Percentiles rank a stretch among this genome's conserved stretches.
These are phyloP conservation scores for Brassica nigra DNA, from an alignment of 345 rosid species.

Conservation along the genomic window DNA sequence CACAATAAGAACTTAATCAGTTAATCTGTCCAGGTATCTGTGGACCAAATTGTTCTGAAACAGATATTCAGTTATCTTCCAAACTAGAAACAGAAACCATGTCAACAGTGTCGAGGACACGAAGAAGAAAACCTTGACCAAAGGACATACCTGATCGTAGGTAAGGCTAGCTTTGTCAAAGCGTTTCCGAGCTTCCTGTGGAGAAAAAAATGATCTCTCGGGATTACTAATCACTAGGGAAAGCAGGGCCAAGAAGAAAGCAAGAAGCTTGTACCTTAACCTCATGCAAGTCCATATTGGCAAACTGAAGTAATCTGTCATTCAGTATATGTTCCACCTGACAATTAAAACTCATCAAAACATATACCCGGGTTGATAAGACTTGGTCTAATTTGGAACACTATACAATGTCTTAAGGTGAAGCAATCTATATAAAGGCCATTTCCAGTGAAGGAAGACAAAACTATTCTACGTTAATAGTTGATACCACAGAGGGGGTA, in stretches of 20 bases:
- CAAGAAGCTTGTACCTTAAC: slow-evolving; percentile 73
- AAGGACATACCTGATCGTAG: slow-evolving; percentile 78
- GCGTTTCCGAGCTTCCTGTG: slow-evolving; percentile 93
- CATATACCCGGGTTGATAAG: not conserved
- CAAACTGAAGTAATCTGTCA: slow-evolving; percentile 90
- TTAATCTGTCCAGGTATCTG: not conserved
- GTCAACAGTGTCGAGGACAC: not conserved
- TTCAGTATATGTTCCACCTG: slow-evolving; percentile 96
- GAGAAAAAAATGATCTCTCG: slow-evolving; percentile 40
- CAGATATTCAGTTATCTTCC: slow-evolving; percentile 6
- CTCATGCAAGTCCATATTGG: slow-evolving; percentile 80
- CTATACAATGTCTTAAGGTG: not conserved
- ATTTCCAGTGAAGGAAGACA: not conserved
- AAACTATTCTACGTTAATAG: not conserved
- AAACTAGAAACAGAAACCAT: slow-evolving; percentile 12
- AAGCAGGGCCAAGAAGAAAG: slow-evolving; percentile 13
- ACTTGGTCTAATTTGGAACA: not conserved
- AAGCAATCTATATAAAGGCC: slow-evolving; percentile 3
- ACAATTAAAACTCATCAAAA: slow-evolving; percentile 27
- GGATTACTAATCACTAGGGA: slow-evolving; percentile 11
- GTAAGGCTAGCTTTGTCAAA: slow-evolving; percentile 95
- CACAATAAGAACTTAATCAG: slow-evolving; percentile 17
- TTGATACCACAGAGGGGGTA: slow-evolving; percentile 2
- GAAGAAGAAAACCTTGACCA: slow-evolving; percentile 2
- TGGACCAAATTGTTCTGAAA: not conserved